These are phyloP conservation scores for Dicorynia guianensis DNA, from an alignment of 306 rosid genomes.

Conservation along the genomic window DNA sequence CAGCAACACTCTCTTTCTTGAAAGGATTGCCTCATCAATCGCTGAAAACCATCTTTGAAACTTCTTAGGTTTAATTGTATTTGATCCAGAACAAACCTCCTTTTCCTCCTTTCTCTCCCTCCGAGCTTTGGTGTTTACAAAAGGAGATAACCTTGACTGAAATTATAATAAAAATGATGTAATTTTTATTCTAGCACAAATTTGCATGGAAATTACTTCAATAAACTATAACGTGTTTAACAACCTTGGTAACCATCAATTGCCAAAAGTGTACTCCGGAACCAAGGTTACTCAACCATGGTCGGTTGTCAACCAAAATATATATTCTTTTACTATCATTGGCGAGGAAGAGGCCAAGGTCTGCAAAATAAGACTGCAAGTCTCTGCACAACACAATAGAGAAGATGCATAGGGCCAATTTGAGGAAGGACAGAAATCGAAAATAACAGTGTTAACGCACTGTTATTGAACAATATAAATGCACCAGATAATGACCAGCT, in stretches of 20 bases:
- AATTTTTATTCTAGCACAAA: conserved; percentile 22
- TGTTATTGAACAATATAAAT: neutral
- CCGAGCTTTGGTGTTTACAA: conserved; percentile 74
- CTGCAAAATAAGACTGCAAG: conserved; percentile 93
- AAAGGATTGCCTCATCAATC: conserved; percentile 62
- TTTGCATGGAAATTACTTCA: conserved; percentile 28
- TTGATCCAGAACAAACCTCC: conserved; percentile 53
- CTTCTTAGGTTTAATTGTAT: conserved; percentile 52
- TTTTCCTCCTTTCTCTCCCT: conserved; percentile 59
- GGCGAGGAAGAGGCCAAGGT: conserved; percentile 84
- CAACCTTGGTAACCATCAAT: conserved; percentile 95
- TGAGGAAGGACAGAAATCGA: conserved; percentile 7
- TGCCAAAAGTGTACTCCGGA: conserved; percentile 92
- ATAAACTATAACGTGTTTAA: conserved; percentile 19
- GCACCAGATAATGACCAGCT: neutral
- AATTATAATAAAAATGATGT: conserved; percentile 29
- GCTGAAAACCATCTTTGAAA: conserved; percentile 67
- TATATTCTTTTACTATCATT: conserved; percentile 72
- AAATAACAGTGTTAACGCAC: neutral
- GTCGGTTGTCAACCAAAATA: conserved; percentile 95
- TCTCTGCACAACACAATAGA: conserved; percentile 66
- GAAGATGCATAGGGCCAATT: conserved; percentile 34
- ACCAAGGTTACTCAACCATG: conserved; percentile 83
- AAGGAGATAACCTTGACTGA: conserved; percentile 97
- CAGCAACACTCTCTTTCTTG: conserved; percentile 75